Percentiles rank a stretch among this genome's conserved stretches.
Conservation (phyloP, 352 stramenopile species). For the Phytophthora uliginosa region DNA sequence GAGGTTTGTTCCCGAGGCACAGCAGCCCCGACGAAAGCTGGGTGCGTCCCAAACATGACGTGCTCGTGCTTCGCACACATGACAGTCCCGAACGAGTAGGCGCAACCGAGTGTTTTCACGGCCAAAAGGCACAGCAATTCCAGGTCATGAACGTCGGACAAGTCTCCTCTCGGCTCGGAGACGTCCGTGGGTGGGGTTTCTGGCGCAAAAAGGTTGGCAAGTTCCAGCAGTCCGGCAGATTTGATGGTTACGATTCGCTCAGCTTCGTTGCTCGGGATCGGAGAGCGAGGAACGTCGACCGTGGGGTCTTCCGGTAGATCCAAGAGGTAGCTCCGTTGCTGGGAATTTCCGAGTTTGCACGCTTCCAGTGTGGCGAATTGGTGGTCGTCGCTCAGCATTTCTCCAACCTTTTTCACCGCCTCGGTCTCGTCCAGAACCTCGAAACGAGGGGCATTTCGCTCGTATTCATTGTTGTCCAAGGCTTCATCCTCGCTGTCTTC, state of each 20-base stretch:
- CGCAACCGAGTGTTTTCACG: conserved; percentile 50
- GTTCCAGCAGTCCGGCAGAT: conserved; percentile 15
- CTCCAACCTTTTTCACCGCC: conserved; percentile 12
- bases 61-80: conserved; percentile 10
- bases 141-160: conserved; percentile 37
- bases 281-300: conserved; percentile 19
- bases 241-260: conserved; percentile 29
- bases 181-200: conserved; percentile 8
- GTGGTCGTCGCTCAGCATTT: conserved; percentile 25
- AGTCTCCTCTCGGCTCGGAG: not conserved
- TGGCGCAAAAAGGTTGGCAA: conserved; percentile 27
- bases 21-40: not conserved
- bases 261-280: conserved; percentile 41
- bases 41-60: conserved; percentile 1
- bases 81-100: conserved; percentile 52
- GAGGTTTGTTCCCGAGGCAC: conserved; percentile 2
- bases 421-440: not conserved
- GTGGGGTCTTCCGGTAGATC: conserved; percentile 28
- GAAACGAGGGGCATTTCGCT: not conserved
- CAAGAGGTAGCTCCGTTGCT: conserved; percentile 23
- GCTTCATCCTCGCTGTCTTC: not conserved
- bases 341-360: conserved; percentile 34
- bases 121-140: conserved; percentile 54
- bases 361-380: conserved; percentile 16
- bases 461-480: not conserved